Evolutionary conservation across 2,329 filamentous ascomycete genomes (phyloP).

Genomic region (Neophaeococcomyces mojaviensis): DNA sequence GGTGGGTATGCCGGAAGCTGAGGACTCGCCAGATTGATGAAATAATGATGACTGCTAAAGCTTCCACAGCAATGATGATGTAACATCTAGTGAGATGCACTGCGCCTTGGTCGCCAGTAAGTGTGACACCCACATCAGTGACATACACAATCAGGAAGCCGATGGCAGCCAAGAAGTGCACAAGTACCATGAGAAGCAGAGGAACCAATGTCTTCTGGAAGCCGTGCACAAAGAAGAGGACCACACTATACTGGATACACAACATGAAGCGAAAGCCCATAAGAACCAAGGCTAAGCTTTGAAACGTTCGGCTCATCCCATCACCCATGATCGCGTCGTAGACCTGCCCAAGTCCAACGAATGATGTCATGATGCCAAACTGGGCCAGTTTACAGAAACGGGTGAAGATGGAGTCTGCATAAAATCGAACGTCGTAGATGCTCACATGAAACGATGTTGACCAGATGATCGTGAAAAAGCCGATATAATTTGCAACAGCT

Average conservation of each 20-base stretch:
- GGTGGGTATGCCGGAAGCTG: conserved; percentile 54
- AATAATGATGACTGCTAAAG: conserved; percentile 43
- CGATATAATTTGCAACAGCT: background rate
- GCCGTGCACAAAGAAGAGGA: conserved; percentile 17
- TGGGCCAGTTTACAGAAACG: conserved; percentile 52
- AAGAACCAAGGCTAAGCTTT: conserved; percentile 36
- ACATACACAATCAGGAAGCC: background rate
- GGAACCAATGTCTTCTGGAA: background rate
- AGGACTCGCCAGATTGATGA: conserved; percentile 50
- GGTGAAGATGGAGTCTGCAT: conserved; percentile 57
- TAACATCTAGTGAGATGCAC: conserved; percentile 46
- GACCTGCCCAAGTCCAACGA: conserved; percentile 51
- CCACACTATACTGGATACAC: conserved; percentile 44
- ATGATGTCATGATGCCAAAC: conserved; percentile 58
- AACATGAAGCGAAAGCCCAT: conserved; percentile 48
- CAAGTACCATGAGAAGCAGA: background rate
- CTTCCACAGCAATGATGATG: conserved; percentile 47
- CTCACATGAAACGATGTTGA: conserved; percentile 59
- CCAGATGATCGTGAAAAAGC: conserved; percentile 54
- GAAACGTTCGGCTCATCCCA: conserved; percentile 39
- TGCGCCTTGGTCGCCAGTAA: conserved; percentile 22
- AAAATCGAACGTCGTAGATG: conserved; percentile 59
- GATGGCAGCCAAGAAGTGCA: background rate
- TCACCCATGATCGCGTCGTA: conserved; percentile 36
- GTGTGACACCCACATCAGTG: conserved; percentile 23